phyloP scores from a whole-genome alignment of 495 filamentous ascomycete genomes.

The Jackrogersella minutella region DNA sequence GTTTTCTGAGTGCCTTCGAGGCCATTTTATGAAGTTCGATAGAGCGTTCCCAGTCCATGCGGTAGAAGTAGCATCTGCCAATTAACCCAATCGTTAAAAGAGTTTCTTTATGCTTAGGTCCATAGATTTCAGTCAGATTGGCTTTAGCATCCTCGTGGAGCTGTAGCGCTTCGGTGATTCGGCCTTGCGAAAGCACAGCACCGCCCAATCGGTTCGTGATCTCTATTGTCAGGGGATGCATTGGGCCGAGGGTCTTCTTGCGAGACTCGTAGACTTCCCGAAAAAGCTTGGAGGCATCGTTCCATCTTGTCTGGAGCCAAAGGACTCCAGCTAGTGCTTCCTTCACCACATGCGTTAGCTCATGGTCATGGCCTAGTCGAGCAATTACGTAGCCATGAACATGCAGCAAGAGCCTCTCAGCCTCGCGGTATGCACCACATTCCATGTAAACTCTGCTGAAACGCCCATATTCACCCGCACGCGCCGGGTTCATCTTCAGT shows the following conservation, averaged over 20 bases:
- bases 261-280: too few species aligned
- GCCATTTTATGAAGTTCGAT: conserved; percentile 36
- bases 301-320: too few species aligned
- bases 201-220: conserved; percentile 36
- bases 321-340: too few species aligned
- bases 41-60: conserved; percentile 38
- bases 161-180: conserved; percentile 38
- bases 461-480: not conserved
- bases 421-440: conserved; percentile 42
- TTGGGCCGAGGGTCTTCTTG: conserved; percentile 21
- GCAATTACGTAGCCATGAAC: conserved; percentile 29
- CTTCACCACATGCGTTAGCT: not conserved
- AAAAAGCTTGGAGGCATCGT: too few species aligned
- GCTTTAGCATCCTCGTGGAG: conserved; percentile 42
- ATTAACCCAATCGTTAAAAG: conserved; percentile 41
- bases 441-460: conserved; percentile 50
- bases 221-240: conserved; percentile 39
- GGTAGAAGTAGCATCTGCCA: conserved; percentile 27
- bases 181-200: conserved; percentile 35
- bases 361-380: not conserved
- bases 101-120: conserved; percentile 37
- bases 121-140: conserved; percentile 31
- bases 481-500: conserved; percentile 33
- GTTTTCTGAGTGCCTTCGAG: conserved; percentile 44
- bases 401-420: conserved; percentile 10